Base-by-base conservation (phyloP, 2,329 filamentous ascomycete species). In the Diplodia scrobiculata region DNA sequence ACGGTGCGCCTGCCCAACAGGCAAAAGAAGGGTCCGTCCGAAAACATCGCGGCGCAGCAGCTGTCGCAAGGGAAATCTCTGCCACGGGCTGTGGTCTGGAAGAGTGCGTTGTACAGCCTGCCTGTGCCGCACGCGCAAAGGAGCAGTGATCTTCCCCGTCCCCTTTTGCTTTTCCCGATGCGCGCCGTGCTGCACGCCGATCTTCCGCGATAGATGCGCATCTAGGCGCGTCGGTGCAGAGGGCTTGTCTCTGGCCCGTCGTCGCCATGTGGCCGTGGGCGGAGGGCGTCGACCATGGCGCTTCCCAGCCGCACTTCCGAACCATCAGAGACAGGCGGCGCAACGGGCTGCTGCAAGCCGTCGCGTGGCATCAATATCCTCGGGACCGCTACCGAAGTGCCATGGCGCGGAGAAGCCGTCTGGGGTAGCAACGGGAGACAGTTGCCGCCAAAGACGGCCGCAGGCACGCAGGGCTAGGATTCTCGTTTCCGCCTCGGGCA, bases 81-180 rank as follows among this genome's bases (percentile, higher is more conserved):
- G 55, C 54, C 19, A 14, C 25, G 25, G 38, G 38, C 53, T 13
- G 19, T 14, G 38, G 55, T 29, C 55, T 60, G 55, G 55, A 62
- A 36, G 58, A 29, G 19, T 62, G 58, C 29, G 58, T 10, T 62
- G 58, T 50, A 25, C 58, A 62, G 58, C 21, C 21, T 13, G 58
- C 29, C 21, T 50, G 29, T 25, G 58, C 29, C 10, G 41, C 41
- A 27, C 3, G 13, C 55, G 21, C 19, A 29, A 50, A 34, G 27
- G 10, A 50, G 58, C 58, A 62, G 41, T 36, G 58, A 62, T 62
- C 58, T 50, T 36, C 58, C 14, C 9, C n/a, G 27, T 48, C 55
- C 14, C 27, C 17, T 27, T 19, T 60, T 60, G 55, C 58, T 62
- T 62, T 62, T 62, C 45, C 45, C 54, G 38, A n/a, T 21, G 21